Conservation (phyloP, 2,329 filamentous ascomycete genomes). For the Leptographium galeiforme region DNA sequence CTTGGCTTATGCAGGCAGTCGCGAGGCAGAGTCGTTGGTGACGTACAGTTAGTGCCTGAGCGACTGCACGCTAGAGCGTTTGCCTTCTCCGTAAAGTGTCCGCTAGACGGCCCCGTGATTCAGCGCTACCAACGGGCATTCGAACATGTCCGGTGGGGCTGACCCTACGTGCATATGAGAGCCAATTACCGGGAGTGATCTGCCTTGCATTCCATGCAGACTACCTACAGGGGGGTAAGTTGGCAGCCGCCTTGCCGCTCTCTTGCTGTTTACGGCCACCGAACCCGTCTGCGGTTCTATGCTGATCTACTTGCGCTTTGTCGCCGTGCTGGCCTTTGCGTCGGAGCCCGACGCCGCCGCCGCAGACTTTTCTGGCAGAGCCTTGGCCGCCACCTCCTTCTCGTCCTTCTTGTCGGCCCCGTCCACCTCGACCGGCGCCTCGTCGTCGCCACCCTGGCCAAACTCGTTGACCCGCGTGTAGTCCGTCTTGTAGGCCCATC, state of each 20-base stretch:
- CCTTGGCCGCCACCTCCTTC: constrained; percentile 18
- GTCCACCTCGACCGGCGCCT: constrained; percentile 30
- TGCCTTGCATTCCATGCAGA: too few relatives aligned
- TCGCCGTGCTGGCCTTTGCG: constrained; percentile 29
- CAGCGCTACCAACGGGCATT: neutral
- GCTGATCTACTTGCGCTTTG: constrained; percentile 29
- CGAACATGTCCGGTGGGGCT: neutral
- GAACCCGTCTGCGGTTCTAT: neutral
- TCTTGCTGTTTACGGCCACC: too few relatives aligned
- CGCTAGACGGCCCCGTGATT: neutral
- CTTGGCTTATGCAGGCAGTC: neutral
- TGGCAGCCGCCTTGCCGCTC: too few relatives aligned
- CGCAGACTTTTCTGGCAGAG: constrained; percentile 24
- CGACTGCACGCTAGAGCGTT: neutral
- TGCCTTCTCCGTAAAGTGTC: too few relatives aligned
- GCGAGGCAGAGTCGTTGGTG: neutral
- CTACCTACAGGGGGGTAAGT: too few relatives aligned
- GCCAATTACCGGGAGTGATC: too few relatives aligned
- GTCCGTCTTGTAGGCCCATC: constrained; percentile 83
- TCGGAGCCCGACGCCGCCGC: constrained; percentile 29
- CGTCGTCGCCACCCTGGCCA: constrained; percentile 92
- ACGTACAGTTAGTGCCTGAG: neutral
- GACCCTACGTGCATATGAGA: neutral
- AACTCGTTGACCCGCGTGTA: constrained; percentile 93
- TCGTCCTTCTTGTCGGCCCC: constrained; percentile 16